These are phyloP conservation scores for Trichoderma aggressivum DNA, from an alignment of 2,329 filamentous ascomycete species.

Conservation along the genomic window DNA sequence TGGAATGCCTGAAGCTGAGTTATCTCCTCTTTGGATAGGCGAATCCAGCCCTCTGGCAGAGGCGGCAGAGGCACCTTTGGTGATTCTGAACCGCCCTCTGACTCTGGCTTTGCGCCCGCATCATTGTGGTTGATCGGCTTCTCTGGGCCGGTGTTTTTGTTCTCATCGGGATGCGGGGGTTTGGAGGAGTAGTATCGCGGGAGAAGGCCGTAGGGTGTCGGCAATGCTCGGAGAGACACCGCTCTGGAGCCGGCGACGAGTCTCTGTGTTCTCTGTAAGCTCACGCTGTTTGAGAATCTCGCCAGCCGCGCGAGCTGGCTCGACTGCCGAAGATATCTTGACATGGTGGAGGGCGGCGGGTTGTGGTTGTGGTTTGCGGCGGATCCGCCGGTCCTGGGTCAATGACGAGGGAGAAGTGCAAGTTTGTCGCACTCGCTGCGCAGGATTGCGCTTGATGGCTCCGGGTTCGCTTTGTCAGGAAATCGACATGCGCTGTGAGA, in stretches of 20 bases:
- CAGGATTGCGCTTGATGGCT: constrained; percentile 23
- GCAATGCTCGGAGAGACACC: constrained; percentile 35
- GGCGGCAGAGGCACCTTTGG: constrained; percentile 30
- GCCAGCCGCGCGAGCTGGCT: constrained; percentile 63
- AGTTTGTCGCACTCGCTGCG: constrained; percentile 35
- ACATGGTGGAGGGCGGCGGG: constrained; percentile 49
- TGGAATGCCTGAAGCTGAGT: constrained; percentile 58
- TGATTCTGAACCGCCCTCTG: constrained; percentile 24
- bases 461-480: constrained; percentile 2
- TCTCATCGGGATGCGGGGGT: constrained; percentile 38
- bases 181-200: constrained; percentile 39
- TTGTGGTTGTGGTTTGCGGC: constrained; percentile 31
- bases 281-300: constrained; percentile 52
- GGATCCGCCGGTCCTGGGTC: constrained; percentile 34
- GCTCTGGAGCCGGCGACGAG: constrained; percentile 31
- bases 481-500: constrained; percentile 3
- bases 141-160: constrained; percentile 17
- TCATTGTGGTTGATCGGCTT: constrained; percentile 26
- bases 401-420: constrained; percentile 23
- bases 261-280: constrained; percentile 45
- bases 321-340: constrained; percentile 63
- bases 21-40: constrained; percentile 44
- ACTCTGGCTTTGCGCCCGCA: constrained; percentile 21
- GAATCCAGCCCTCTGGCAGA: constrained; percentile 47
- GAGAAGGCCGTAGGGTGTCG: constrained; percentile 35